Base-by-base conservation (phyloP, 2,329 filamentous ascomycete species). In the Cladorrhinum sp. region DNA sequence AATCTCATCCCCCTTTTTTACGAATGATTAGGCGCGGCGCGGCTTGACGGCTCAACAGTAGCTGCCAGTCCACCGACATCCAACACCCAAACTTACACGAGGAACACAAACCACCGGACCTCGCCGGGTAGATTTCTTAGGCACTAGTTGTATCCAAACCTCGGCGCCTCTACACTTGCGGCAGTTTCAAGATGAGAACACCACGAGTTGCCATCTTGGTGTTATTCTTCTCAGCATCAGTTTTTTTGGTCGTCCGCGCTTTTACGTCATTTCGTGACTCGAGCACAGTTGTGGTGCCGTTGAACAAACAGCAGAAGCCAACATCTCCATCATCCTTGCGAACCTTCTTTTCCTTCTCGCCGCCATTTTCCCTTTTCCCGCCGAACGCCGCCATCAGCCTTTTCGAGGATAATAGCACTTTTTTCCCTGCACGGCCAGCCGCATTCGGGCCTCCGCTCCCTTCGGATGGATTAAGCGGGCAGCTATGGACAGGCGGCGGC, bases 341-440 rank as follows among this genome's bases (percentile, higher is more conserved):
- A 59, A 79, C 82, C 41, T 78, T 91, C 65, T 86, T 91, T 75
- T 88, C 88, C 65, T 90, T 91, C 74, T 86, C 86, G 61, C 81
- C 87, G 4, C 88, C 93, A 0, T 91, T 93, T 65, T 92, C 91
- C 20, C 85, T 99, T 22, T 99, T 99, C 73, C 93, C 93, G 3
- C 93, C 93, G 2, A 96, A 95, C 65, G 95, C 95, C 52, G 90
- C 96, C 69, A 97, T 99, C 73, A 96, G 91, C 74, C 83, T 99
- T 63, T 96, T 93, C 70, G 92, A 98, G 75, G 95, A 99, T 76
- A 99, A 99, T 75, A 96, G 92, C 67, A 99, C 95, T 12, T 96
- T 96, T 68, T 99, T 99, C 77, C 82, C 96, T 58, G 93, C 95
- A 49, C 84, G 95, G 53, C 95, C 95, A 62, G 95, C 95, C 57